Evolutionary conservation across 176 grass and related monocot species (phyloP).

Genomic region (Carex cristatella): DNA sequence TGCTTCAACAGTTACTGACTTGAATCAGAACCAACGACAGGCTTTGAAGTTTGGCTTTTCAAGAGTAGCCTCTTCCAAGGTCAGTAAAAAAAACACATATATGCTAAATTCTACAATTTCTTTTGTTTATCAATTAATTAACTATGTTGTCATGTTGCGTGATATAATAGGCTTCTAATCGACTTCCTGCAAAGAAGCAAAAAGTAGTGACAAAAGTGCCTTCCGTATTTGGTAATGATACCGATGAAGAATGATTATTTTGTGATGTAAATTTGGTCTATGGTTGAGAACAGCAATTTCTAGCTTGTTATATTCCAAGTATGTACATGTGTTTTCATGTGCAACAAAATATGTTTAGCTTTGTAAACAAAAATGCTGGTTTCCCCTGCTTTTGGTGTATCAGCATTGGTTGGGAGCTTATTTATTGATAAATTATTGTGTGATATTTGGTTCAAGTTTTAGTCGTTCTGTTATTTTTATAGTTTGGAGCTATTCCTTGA

Average conservation of each 20-base stretch:
- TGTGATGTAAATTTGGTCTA: not conserved
- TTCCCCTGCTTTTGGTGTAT: not conserved
- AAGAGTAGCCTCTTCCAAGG: conserved; percentile 57
- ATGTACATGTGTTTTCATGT: not conserved
- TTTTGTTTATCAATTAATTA: not conserved
- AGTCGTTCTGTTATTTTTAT: not conserved
- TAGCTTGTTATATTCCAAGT: not conserved
- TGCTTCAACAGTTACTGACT: conserved; percentile 12
- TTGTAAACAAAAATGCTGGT: conserved; percentile 9
- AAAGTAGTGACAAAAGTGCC: conserved; percentile 58
- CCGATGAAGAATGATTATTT: conserved; percentile 53
- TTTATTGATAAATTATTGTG: not conserved
- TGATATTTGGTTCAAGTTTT: not conserved
- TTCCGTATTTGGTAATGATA: conserved; percentile 69
- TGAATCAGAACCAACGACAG: conserved; percentile 61
- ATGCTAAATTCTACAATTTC: not conserved
- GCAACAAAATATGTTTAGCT: not conserved
- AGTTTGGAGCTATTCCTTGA: not conserved
- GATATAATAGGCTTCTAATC: conserved; percentile 35
- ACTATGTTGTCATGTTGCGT: not conserved
- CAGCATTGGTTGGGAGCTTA: not conserved
- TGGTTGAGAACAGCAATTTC: not conserved
- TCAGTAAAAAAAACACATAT: not conserved
- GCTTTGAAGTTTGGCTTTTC: conserved; percentile 94
- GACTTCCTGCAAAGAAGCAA: conserved; percentile 55